Base-by-base conservation (phyloP, 495 filamentous ascomycete species). In the Cudoniella acicularis region DNA sequence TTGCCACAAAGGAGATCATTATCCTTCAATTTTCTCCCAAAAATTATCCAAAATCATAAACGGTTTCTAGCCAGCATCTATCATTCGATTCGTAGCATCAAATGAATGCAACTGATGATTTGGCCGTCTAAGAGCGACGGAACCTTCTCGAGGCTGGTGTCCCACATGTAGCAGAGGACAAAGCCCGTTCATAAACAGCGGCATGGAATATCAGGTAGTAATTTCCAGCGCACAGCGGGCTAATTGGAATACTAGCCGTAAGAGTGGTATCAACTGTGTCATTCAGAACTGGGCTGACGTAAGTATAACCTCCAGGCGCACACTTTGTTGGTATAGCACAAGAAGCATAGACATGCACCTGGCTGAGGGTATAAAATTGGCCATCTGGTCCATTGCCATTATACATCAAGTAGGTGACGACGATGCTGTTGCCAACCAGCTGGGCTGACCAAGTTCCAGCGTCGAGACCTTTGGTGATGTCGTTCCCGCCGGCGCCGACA, bases 401-500 rank as follows among this genome's bases (percentile, higher is more conserved):
- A 51, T 9, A 41, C 16, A 67, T 52, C 3, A 20, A 18, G 61
- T 70, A 68, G 3, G 59, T 65, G 13, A 67, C 66, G 1, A 52
- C 54, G 11, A 70, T 17, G 66, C 57, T 10, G 52, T 21, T 21
- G 17, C 23, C 17, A 10, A 22, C 6, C 11, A 23, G 16, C 17
- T 21, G 57, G 2, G 68, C 68, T 1, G 25, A 40, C 61, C 49
- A 67, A n/a, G 21, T 60, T 27, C 68, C 68, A 6, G 69, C 66
- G 25, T 61, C 16, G 41, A 55, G 54, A 13, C 57, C 66, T 25
- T 67, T 65, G 61, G 41, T 59, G 56, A 70, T 59, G 61, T 69
- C 63, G 64, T 70, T 69, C 30, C 46, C 24, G 25, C 68, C 68
- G 3, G 68, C 68, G 51, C 68, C 68, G 22, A 69, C 59, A 54